A percentile compares a stretch with the other conserved stretches of the same genome.
Conservation (phyloP, 352 stramenopile genomes). For the Phytophthora pluvialis region DNA sequence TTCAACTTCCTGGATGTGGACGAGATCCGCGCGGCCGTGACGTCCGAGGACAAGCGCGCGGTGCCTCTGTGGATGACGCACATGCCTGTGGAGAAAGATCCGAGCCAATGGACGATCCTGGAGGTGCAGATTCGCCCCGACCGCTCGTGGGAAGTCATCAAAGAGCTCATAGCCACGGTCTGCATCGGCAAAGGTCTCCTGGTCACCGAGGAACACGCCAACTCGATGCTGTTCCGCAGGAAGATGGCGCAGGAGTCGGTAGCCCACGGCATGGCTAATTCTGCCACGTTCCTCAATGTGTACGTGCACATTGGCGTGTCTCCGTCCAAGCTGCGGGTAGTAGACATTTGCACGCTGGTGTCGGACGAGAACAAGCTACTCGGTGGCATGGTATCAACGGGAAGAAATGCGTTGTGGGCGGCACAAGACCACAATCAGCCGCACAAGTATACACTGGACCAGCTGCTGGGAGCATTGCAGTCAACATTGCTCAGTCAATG, state of each 20-base stretch:
- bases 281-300: conserved; percentile 74
- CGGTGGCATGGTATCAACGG: conserved; percentile 54
- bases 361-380: conserved; percentile 73
- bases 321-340: conserved; percentile 75
- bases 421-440: conserved; percentile 46
- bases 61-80: conserved; percentile 62
- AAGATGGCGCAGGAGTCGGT: conserved; percentile 66
- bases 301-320: conserved; percentile 78
- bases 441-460: conserved; percentile 64
- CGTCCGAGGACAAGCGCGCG: conserved; percentile 36
- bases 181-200: conserved; percentile 82
- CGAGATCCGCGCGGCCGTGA: conserved; percentile 39
- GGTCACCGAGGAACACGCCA: conserved; percentile 55
- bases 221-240: conserved; percentile 78
- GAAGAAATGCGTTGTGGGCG: conserved; percentile 42
- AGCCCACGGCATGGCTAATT: conserved; percentile 70
- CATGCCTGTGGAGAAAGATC: conserved; percentile 68
- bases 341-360: conserved; percentile 73
- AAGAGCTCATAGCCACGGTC: conserved; percentile 78
- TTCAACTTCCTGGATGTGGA: conserved; percentile 59
- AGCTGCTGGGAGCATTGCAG: conserved; percentile 74
- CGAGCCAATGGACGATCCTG: conserved; percentile 71
- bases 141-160: conserved; percentile 75
- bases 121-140: conserved; percentile 76
- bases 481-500: conserved; percentile 72